Evolutionary conservation across 2,329 filamentous ascomycete species (phyloP).

Genomic region (Coleophoma cylindrospora): DNA sequence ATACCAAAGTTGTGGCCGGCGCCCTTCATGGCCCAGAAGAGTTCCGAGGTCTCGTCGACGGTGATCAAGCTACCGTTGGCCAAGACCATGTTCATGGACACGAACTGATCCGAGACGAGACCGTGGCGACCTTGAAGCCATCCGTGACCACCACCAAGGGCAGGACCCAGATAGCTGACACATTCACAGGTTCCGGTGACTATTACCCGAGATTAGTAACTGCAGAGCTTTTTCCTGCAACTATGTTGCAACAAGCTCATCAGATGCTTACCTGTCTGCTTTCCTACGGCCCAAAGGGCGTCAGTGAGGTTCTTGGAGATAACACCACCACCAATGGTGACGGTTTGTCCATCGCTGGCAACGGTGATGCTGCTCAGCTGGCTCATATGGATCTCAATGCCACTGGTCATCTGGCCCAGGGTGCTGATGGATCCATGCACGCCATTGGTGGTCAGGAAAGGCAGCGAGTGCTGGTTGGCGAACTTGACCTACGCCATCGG

Average conservation of each 20-base stretch:
- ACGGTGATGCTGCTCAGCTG: conserved; percentile 22
- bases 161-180: conserved; percentile 40
- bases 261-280: conserved; percentile 33
- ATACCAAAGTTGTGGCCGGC: conserved; percentile 57
- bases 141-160: conserved; percentile 55
- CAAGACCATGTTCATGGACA: conserved; percentile 43
- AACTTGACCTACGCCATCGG: conserved; percentile 35
- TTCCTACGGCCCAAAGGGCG: conserved; percentile 22
- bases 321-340: conserved; percentile 26
- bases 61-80: conserved; percentile 43
- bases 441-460: conserved; percentile 48
- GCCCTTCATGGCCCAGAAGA: conserved; percentile 52
- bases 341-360: conserved; percentile 21
- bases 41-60: conserved; percentile 37
- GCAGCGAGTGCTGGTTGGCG: conserved; percentile 38
- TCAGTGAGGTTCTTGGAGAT: conserved; percentile 22
- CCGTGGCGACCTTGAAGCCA: conserved; percentile 50
- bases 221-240: background rate
- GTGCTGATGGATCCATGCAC: conserved; percentile 38
- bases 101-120: conserved; percentile 37
- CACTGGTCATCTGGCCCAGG: conserved; percentile 9
- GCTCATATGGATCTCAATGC: conserved; percentile 7
- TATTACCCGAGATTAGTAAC: conserved; percentile 5
- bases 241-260: conserved; percentile 47
- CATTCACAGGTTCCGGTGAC: conserved; percentile 42